phyloP scores from a whole-genome alignment of 2,329 filamentous ascomycete species.

The Exophiala bonariae region DNA sequence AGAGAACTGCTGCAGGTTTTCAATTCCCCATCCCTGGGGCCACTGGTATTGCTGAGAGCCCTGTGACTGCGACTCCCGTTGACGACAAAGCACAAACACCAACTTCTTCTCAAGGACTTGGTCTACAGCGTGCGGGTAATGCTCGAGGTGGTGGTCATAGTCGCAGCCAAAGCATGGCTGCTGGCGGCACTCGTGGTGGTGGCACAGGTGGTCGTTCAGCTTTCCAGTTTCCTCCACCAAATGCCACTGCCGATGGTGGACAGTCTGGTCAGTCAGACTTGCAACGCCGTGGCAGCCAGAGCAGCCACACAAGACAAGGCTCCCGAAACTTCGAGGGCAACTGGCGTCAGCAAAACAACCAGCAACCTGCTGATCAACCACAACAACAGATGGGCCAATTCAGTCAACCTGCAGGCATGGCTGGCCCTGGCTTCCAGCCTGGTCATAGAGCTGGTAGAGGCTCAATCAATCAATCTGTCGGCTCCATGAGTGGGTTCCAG shows the following conservation, averaged over 20 bases:
- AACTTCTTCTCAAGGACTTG: conserved; percentile 64
- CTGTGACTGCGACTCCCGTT: conserved; percentile 51
- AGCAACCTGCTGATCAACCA: conserved; percentile 48
- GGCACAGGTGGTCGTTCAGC: conserved; percentile 59
- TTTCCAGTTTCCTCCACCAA: conserved; percentile 67
- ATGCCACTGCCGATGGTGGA: conserved; percentile 51
- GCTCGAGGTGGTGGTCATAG: conserved; percentile 75
- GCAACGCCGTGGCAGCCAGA: conserved; percentile 70
- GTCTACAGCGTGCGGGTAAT: conserved; percentile 71
- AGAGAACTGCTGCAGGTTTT: conserved; percentile 89
- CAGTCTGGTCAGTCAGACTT: conserved; percentile 60
- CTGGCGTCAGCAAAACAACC: conserved; percentile 78
- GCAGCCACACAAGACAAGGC: conserved; percentile 73
- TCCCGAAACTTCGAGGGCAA: conserved; percentile 98
- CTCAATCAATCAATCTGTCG: conserved; percentile 84
- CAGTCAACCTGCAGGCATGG: conserved; percentile 69
- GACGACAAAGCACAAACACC: conserved; percentile 29
- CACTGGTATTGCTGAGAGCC: conserved; percentile 50
- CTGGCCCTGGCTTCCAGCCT: conserved; percentile 78
- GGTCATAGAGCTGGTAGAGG: conserved; percentile 77
- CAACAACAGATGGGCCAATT: conserved; percentile 62
- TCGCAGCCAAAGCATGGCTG: conserved; percentile 51
- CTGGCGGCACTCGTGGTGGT: conserved; percentile 67
- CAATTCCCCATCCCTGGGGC: conserved; percentile 83
- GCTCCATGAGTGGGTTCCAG: conserved; percentile 81